Conservation (phyloP, 2,329 filamentous ascomycete species). For the Colletotrichum noveboracense region DNA sequence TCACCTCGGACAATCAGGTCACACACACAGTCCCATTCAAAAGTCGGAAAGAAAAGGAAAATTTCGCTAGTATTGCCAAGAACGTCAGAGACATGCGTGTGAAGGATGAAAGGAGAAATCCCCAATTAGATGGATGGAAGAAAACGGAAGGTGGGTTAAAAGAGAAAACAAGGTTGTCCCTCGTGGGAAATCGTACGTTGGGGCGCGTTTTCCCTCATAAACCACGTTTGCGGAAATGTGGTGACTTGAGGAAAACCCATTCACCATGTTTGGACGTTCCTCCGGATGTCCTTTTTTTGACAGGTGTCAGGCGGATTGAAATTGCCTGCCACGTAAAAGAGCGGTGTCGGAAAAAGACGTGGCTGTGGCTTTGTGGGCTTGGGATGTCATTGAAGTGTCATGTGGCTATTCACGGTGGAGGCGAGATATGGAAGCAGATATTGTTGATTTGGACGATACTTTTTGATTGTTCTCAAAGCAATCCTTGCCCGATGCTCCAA, state of each 20-base stretch:
- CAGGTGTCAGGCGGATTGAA: neutral
- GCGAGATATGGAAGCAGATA: neutral
- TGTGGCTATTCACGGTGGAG: neutral
- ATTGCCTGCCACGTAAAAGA: neutral
- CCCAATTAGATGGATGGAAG: neutral
- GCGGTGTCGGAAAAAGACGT: neutral
- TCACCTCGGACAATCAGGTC: neutral
- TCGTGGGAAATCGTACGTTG: neutral
- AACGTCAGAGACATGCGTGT: neutral
- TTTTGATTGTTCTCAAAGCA: neutral
- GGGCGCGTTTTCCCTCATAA: neutral
- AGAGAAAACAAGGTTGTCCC: neutral
- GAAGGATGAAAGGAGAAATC: neutral
- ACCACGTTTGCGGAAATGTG: neutral
- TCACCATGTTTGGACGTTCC: neutral
- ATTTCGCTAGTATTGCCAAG: neutral
- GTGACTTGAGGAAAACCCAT: neutral
- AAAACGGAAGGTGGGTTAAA: neutral
- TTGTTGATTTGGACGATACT: neutral
- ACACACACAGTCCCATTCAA: neutral
- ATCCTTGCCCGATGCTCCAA: neutral
- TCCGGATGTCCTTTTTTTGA: neutral
- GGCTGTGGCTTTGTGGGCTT: neutral
- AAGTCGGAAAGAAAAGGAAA: neutral
- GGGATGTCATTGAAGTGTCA: neutral